phyloP scores from a whole-genome alignment of 345 rosid species.

The Salix koriyanagi region DNA sequence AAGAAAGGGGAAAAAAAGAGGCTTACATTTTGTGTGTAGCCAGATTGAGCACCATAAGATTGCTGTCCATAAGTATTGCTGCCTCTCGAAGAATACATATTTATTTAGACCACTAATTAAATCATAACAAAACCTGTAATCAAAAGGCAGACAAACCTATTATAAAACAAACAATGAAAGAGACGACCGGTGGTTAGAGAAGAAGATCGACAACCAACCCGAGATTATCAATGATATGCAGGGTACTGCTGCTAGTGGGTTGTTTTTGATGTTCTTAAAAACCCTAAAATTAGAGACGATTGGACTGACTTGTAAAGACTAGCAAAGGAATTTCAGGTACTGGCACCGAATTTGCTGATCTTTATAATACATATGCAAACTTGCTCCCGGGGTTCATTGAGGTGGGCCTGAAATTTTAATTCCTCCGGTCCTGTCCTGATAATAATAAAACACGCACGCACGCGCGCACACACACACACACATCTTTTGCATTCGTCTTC shows the following conservation, averaged over 20 bases:
- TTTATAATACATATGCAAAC: not conserved
- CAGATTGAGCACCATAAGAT: constrained; percentile 64
- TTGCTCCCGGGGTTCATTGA: not conserved
- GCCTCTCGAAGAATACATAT: constrained; percentile 81
- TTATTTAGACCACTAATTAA: not conserved
- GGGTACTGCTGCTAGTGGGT: not conserved
- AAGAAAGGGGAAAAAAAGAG: not conserved
- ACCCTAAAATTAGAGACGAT: not conserved
- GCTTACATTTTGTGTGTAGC: constrained; percentile 80
- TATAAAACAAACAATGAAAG: not conserved
- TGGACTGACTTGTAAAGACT: not conserved
- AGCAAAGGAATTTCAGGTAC: not conserved
- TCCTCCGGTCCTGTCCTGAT: not conserved
- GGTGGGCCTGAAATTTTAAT: not conserved
- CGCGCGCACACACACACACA: no score
- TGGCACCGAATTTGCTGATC: not conserved
- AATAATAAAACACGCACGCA: not conserved
- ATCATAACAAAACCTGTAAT: constrained; percentile 9
- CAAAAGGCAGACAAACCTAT: not conserved
- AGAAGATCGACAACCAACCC: not conserved
- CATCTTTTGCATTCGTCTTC: not conserved
- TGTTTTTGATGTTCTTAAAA: not conserved
- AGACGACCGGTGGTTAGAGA: not conserved
- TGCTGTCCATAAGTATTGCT: constrained; percentile 70
- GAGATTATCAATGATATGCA: not conserved